Evolutionary conservation across 257 asterid genomes (phyloP).

Genomic region (Solanum piurae): DNA sequence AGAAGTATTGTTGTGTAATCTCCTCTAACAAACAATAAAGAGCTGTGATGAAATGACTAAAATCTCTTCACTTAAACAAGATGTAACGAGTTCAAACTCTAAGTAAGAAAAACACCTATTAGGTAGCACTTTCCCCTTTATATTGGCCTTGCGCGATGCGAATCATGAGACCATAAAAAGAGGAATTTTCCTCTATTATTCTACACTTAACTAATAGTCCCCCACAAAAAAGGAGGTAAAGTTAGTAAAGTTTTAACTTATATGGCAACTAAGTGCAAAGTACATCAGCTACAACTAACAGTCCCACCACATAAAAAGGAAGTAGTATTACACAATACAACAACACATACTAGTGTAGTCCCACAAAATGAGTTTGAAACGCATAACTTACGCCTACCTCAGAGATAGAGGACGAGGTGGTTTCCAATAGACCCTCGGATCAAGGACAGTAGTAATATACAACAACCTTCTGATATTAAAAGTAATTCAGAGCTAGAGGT

Average conservation of each 20-base stretch:
- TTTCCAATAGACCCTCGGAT: too few species aligned
- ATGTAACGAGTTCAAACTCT: background rate
- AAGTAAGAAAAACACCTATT: background rate
- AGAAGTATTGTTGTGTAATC: background rate
- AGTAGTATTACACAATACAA: background rate
- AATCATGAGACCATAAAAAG: background rate
- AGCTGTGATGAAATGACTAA: background rate
- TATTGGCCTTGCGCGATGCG: background rate
- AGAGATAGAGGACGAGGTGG: background rate
- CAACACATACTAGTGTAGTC: background rate
- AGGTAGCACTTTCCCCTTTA: background rate
- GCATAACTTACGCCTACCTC: background rate
- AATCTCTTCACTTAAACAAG: background rate
- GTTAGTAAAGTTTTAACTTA: background rate
- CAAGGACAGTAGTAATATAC: background rate
- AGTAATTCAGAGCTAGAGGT: background rate
- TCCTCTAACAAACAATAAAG: background rate
- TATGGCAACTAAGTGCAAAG: background rate
- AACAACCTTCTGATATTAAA: background rate
- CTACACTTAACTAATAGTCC: background rate
- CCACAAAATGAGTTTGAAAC: background rate
- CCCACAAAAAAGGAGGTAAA: background rate
- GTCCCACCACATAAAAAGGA: background rate
- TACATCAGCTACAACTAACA: too few species aligned
- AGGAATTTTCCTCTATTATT: background rate